These are phyloP conservation scores for Gaertneriomyces semiglobifer DNA, from an alignment of 192 early-diverging fungal genomes.

Conservation along the genomic window DNA sequence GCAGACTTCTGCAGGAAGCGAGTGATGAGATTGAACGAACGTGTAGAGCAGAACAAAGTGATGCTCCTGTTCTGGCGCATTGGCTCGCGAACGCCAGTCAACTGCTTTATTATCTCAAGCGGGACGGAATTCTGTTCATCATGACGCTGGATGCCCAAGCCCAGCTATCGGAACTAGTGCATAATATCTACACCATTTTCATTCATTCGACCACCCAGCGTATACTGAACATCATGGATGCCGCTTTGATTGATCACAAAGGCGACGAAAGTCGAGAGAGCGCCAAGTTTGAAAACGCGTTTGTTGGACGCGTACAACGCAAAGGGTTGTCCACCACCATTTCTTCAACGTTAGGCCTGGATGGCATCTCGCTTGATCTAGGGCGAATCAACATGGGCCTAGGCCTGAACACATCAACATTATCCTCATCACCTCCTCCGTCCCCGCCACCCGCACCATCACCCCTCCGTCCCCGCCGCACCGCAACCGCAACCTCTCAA, in stretches of 20 bases:
- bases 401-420: background rate
- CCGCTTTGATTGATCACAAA: constrained; percentile 19
- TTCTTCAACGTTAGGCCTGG: background rate
- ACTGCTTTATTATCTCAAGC: constrained; percentile 82
- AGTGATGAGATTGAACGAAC: background rate
- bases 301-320: background rate
- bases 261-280: constrained; percentile 7
- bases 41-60: constrained; percentile 45
- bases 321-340: background rate
- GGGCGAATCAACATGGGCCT: background rate
- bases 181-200: constrained; percentile 43
- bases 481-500: background rate
- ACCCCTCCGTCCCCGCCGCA: background rate
- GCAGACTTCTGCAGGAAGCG: too few relatives aligned
- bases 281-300: background rate
- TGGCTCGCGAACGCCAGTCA: constrained; percentile 86
- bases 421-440: background rate
- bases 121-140: constrained; percentile 70
- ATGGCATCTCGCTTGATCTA: background rate
- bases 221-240: constrained; percentile 16
- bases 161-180: constrained; percentile 75
- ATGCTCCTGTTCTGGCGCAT: constrained; percentile 64
- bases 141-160: constrained; percentile 72
- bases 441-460: background rate
- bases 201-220: constrained; percentile 4